Conservation (phyloP, 1,284 basidiomycete genomes). For the Papiliotrema fonsecae region DNA sequence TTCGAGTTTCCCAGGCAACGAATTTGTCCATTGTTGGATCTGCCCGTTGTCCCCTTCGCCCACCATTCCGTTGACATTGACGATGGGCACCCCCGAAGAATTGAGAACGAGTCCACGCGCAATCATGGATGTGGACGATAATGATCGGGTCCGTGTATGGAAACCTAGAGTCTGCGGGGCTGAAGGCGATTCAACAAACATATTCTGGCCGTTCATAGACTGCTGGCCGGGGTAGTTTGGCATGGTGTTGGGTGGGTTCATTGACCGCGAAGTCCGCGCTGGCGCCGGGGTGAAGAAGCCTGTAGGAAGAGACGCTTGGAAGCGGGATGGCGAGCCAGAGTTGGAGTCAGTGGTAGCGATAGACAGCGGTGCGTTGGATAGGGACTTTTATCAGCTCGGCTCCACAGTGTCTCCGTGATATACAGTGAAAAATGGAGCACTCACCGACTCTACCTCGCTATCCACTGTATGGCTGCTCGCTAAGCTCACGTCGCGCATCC, state of each 20-base stretch:
- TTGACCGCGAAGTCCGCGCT: neutral
- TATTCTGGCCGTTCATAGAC: neutral
- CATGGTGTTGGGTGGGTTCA: neutral
- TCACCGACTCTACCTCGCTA: slow-evolving; percentile 7
- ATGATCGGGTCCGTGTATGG: slow-evolving; percentile 1
- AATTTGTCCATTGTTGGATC: too few species aligned
- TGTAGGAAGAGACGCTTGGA: neutral
- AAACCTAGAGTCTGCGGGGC: neutral
- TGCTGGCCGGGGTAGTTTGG: neutral
- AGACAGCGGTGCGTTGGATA: neutral
- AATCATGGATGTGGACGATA: neutral
- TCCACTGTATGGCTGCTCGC: slow-evolving; percentile 6
- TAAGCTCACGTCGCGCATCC: slow-evolving; percentile 12
- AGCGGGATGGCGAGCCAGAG: neutral
- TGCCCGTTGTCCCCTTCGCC: too few species aligned
- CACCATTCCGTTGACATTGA: too few species aligned
- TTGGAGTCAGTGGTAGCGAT: neutral
- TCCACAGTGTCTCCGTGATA: too few species aligned
- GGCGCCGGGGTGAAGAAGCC: neutral
- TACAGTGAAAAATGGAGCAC: too few species aligned
- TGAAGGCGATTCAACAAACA: slow-evolving; percentile 1
- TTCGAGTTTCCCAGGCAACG: too few species aligned
- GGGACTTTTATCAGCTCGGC: neutral
- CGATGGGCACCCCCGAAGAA: too few species aligned
- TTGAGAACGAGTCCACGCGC: neutral